phyloP scores from a whole-genome alignment of 202 grass and related monocot species.

The Carex arenaria region DNA sequence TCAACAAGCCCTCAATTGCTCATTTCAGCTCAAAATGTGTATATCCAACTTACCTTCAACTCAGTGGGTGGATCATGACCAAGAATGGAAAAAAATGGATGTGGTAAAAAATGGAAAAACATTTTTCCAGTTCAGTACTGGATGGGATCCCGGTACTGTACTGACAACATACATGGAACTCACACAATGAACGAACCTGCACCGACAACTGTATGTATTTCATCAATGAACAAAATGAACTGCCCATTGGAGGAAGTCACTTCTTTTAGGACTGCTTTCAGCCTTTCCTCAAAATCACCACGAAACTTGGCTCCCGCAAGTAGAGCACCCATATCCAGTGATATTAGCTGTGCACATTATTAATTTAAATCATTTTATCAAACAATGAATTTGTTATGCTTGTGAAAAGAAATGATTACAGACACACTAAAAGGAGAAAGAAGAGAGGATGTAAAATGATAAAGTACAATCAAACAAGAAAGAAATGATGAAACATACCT shows the following conservation, averaged over 20 bases:
- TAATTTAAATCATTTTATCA: neutral
- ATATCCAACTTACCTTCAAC: neutral
- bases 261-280: conserved; percentile 96
- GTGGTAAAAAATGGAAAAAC: neutral
- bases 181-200: conserved; percentile 43
- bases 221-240: conserved; percentile 96
- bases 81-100: neutral
- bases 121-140: neutral
- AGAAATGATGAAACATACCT: conserved; percentile 33
- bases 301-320: conserved; percentile 86
- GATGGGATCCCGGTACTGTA: neutral
- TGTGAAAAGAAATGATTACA: conserved; percentile 9
- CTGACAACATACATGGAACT: neutral
- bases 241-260: conserved; percentile 90
- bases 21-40: neutral
- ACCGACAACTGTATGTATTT: conserved; percentile 95
- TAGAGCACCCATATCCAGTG: conserved; percentile 93
- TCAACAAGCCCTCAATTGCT: neutral
- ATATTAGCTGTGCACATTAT: conserved; percentile 60
- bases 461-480: neutral
- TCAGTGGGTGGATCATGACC: neutral
- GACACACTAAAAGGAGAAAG: neutral
- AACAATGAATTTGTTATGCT: conserved; percentile 1
- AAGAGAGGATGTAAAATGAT: conserved; percentile 2
- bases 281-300: conserved; percentile 87